Percentiles rank a stretch among this genome's conserved stretches.
These are phyloP conservation scores for Bretziella fagacearum DNA, from an alignment of 2,329 filamentous ascomycete genomes.

Conservation along the genomic window DNA sequence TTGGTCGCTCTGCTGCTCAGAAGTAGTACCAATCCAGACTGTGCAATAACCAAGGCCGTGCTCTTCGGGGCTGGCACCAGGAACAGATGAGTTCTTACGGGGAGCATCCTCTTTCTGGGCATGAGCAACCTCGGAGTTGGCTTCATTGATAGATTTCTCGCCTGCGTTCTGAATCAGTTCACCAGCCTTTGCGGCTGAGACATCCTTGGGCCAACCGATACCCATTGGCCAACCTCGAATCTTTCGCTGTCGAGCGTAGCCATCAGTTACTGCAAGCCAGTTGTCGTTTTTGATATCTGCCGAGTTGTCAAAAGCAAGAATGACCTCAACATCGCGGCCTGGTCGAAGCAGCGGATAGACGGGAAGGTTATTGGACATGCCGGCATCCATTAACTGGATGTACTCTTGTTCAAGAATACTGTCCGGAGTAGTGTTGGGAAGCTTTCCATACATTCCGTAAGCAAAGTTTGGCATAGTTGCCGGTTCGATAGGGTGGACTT, in stretches of 20 bases:
- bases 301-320: conserved; percentile 87
- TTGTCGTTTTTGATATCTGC: conserved; percentile 89
- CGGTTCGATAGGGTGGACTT: conserved; percentile 88
- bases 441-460: conserved; percentile 57
- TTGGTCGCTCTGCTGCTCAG: conserved; percentile 42
- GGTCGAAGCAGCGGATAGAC: conserved; percentile 87
- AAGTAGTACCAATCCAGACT: conserved; percentile 77
- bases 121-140: conserved; percentile 43
- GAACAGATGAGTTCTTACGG: conserved; percentile 1
- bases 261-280: conserved; percentile 87
- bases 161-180: conserved; percentile 42
- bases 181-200: conserved; percentile 6
- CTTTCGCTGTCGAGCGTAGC: conserved; percentile 75
- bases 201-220: conserved; percentile 68
- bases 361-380: conserved; percentile 96
- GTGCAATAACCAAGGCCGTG: conserved; percentile 73
- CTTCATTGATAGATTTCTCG: conserved; percentile 46
- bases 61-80: conserved; percentile 16
- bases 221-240: conserved; percentile 92
- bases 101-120: conserved; percentile 27
- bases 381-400: conserved; percentile 82
- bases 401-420: conserved; percentile 56
- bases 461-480: conserved; percentile 81
- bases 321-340: conserved; percentile 71
- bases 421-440: conserved; percentile 62